A percentile compares a stretch with the other conserved stretches of the same genome.
Evolutionary conservation across 2,329 filamentous ascomycete species (phyloP).

Genomic region (Fusarium longipes): DNA sequence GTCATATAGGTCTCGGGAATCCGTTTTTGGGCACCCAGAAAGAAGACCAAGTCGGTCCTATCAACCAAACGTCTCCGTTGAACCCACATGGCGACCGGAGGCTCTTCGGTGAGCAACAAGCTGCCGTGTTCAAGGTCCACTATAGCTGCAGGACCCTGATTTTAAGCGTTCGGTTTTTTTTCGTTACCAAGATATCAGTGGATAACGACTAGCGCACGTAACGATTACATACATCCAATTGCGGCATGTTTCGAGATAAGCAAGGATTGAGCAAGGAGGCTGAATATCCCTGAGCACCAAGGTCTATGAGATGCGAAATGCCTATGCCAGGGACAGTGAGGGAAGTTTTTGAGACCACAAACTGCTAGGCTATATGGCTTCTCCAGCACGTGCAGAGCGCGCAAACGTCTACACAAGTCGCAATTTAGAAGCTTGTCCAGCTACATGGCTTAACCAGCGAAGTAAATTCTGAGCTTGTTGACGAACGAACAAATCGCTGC

Average conservation of each 20-base stretch:
- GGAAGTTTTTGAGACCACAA: neutral
- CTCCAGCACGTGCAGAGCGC: neutral
- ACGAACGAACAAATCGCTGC: neutral
- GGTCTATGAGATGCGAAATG: neutral
- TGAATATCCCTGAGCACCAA: conserved; percentile 4
- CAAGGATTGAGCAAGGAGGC: conserved; percentile 14
- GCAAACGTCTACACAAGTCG: neutral
- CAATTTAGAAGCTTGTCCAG: neutral
- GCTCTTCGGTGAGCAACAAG: conserved; percentile 44
- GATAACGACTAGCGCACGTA: conserved; percentile 38
- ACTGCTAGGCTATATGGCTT: neutral
- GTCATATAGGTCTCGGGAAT: conserved; percentile 36
- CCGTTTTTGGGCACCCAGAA: conserved; percentile 23
- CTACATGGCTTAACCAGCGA: neutral
- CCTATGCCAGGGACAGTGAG: conserved; percentile 1
- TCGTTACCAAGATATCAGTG: conserved; percentile 26
- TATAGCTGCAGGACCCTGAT: conserved; percentile 40
- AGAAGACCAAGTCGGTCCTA: conserved; percentile 38
- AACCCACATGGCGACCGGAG: conserved; percentile 45
- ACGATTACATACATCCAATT: conserved; percentile 42
- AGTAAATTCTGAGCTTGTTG: neutral
- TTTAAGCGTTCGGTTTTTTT: conserved; percentile 25
- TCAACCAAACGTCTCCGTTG: conserved; percentile 30
- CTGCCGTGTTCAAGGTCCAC: conserved; percentile 31
- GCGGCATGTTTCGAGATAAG: conserved; percentile 29